Evolutionary conservation across 2,329 filamentous ascomycete species (phyloP).

Genomic region (Phoma sp.): DNA sequence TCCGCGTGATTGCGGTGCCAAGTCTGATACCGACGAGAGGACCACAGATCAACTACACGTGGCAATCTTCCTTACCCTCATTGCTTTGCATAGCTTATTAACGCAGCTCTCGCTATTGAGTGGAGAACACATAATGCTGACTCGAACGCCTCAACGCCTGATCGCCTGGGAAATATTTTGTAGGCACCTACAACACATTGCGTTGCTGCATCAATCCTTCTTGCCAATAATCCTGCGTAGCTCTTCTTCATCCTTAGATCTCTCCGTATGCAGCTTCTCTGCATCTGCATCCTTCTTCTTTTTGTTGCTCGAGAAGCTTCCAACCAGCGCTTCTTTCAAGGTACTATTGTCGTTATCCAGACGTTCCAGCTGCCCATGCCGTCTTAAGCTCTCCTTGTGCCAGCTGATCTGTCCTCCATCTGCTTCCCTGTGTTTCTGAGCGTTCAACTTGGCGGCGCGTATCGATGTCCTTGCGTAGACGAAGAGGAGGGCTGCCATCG

Average conservation of each 20-base stretch:
- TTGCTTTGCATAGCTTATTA: neutral
- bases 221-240: constrained; percentile 50
- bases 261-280: constrained; percentile 37
- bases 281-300: constrained; percentile 33
- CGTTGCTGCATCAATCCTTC: constrained; percentile 27
- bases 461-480: constrained; percentile 71
- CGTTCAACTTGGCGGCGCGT: constrained; percentile 70
- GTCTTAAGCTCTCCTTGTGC: constrained; percentile 62
- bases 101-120: neutral
- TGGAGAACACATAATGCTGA: neutral
- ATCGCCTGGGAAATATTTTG: neutral
- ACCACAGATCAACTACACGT: constrained; percentile 5
- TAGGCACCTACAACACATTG: no score
- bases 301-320: constrained; percentile 40
- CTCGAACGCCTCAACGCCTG: neutral
- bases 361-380: constrained; percentile 60
- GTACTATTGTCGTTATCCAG: constrained; percentile 48
- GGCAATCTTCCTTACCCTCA: neutral
- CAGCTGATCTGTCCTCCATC: constrained; percentile 64
- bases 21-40: neutral
- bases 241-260: constrained; percentile 48
- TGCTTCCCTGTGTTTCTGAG: constrained; percentile 64
- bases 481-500: constrained; percentile 67
- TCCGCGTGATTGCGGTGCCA: constrained; percentile 1
- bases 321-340: constrained; percentile 44